Percentiles rank a stretch among this genome's conserved stretches.
Conservation (phyloP, 768 basidiomycete genomes). For the Lactarius quietus region DNA sequence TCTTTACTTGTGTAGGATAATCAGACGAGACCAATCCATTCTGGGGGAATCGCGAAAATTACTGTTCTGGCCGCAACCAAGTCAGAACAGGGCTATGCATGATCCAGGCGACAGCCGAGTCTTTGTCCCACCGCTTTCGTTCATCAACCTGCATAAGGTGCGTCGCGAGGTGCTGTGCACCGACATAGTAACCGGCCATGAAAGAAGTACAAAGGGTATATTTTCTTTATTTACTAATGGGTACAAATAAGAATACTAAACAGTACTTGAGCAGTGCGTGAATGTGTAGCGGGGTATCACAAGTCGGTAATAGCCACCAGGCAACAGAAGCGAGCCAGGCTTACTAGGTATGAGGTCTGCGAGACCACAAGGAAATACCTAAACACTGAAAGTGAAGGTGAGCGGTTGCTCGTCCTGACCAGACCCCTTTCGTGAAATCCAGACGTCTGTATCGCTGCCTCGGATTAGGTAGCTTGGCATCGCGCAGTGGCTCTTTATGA, state of each 20-base stretch:
- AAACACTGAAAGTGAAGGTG: slow-evolving; percentile 9
- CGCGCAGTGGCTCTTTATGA: neutral
- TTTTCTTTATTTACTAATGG: neutral
- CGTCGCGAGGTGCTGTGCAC: too few relatives aligned
- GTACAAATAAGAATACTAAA: neutral
- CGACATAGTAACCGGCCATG: too few relatives aligned
- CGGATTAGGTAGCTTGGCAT: neutral
- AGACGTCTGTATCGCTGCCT: neutral
- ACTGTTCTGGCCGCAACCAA: too few relatives aligned
- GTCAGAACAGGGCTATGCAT: too few relatives aligned
- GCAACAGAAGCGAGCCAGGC: neutral
- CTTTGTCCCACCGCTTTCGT: slow-evolving; percentile 53
- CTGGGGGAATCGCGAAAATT: too few relatives aligned
- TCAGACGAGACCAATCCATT: too few relatives aligned
- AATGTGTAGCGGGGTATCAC: neutral
- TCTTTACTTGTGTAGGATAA: neutral
- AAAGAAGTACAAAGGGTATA: neutral
- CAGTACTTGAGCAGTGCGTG: neutral
- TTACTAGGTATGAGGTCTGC: neutral
- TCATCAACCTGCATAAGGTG: slow-evolving; percentile 47
- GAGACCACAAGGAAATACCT: neutral
- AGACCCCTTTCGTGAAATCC: neutral
- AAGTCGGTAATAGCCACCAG: neutral
- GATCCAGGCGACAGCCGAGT: slow-evolving; percentile 53
- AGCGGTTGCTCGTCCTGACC: neutral